phyloP scores from a whole-genome alignment of 2,329 filamentous ascomycete genomes.

The Cercospora sesami region DNA sequence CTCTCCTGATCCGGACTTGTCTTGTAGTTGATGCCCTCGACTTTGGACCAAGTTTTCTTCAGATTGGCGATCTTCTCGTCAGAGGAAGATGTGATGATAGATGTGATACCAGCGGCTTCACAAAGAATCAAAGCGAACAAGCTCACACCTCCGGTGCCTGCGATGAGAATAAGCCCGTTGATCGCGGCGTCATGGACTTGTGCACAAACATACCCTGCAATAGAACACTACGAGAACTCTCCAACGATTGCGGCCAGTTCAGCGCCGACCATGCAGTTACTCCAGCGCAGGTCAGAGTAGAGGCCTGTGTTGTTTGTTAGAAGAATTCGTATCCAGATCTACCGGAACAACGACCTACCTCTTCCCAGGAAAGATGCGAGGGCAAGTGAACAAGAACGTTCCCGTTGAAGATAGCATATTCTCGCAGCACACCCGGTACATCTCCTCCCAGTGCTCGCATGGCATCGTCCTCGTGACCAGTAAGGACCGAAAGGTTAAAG shows the following conservation, averaged over 20 bases:
- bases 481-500: conserved; percentile 50
- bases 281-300: not conserved
- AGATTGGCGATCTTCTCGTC: not conserved
- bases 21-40: not conserved
- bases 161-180: too few relatives aligned
- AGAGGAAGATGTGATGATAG: not conserved
- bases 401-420: conserved; percentile 57
- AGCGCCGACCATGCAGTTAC: not conserved
- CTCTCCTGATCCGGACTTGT: not conserved
- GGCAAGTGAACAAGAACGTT: conserved; percentile 56
- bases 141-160: not conserved
- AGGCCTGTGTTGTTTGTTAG: too few relatives aligned
- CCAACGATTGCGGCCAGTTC: not conserved
- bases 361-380: conserved; percentile 56
- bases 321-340: too few relatives aligned
- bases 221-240: not conserved
- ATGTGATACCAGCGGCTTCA: not conserved
- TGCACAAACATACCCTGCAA: not conserved
- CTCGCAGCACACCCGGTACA: conserved; percentile 17
- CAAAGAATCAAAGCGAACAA: not conserved
- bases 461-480: conserved; percentile 57
- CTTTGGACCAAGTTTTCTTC: not conserved
- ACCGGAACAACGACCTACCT: conserved; percentile 46
- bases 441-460: conserved; percentile 46
- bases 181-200: too few relatives aligned